Evolutionary conservation across 139 green algal genomes (phyloP).

Genomic region (Gonium pectorale): DNA sequence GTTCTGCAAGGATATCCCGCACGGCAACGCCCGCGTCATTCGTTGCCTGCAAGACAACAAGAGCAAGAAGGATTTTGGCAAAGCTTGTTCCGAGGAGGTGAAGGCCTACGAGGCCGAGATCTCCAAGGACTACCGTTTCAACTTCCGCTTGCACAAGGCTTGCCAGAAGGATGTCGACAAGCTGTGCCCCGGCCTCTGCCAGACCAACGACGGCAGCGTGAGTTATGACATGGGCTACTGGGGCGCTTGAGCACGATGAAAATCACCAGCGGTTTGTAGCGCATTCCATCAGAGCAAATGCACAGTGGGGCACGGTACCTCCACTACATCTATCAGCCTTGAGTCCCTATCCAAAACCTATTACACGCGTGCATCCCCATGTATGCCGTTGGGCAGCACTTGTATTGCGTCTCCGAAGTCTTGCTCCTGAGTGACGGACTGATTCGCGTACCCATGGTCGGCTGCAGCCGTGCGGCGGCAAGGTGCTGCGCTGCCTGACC

Average conservation of each 20-base stretch:
- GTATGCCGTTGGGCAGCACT: no score
- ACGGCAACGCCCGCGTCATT: slow-evolving; percentile 81
- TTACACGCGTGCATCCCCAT: no score
- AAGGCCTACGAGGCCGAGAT: slow-evolving; percentile 70
- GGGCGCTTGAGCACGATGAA: no score
- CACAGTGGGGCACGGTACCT: no score
- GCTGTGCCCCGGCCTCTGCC: slow-evolving; percentile 77
- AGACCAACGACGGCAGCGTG: slow-evolving; percentile 44
- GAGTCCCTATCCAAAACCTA: no score
- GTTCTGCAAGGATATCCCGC: slow-evolving; percentile 80
- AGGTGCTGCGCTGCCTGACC: slow-evolving; percentile 87
- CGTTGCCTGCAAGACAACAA: slow-evolving; percentile 75
- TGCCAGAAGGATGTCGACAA: slow-evolving; percentile 80
- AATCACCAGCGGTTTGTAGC: no score
- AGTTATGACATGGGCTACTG: no score
- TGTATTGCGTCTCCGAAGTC: no score
- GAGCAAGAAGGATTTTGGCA: slow-evolving; percentile 72
- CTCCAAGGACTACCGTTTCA: slow-evolving; percentile 88
- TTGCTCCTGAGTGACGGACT: no score
- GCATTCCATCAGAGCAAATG: no score
- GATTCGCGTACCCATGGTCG: background rate
- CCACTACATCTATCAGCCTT: no score
- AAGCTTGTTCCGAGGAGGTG: slow-evolving; percentile 82
- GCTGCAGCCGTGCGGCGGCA: slow-evolving; percentile 77
- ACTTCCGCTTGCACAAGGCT: slow-evolving; percentile 81